Conservation (phyloP, 2,329 filamentous ascomycete genomes). For the Sporothrix inflata region DNA sequence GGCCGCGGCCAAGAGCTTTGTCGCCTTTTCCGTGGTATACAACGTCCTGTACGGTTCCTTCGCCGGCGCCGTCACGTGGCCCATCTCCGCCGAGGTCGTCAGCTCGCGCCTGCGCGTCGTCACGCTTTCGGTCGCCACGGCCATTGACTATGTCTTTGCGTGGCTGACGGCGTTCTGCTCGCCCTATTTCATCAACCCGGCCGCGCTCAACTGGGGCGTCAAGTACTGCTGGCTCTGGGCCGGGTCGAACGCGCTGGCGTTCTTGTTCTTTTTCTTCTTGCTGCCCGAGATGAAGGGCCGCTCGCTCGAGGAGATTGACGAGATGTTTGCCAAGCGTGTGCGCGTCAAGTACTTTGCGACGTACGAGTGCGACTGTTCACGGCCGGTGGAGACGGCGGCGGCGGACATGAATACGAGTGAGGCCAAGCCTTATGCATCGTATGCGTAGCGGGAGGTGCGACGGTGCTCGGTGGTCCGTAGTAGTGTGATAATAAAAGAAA, state of each 20-base stretch:
- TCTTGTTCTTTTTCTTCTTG: slow-evolving; percentile 9
- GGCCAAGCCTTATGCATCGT: not conserved
- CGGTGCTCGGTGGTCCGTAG: not conserved
- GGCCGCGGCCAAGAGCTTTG: slow-evolving; percentile 33
- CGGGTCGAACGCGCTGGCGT: slow-evolving; percentile 35
- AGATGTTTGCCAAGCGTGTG: slow-evolving; percentile 35
- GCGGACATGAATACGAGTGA: not conserved
- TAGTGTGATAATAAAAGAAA: too few species aligned
- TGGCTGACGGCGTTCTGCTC: slow-evolving; percentile 47
- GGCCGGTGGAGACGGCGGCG: not conserved
- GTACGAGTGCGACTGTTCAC: not conserved
- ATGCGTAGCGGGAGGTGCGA: not conserved
- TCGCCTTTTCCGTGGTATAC: slow-evolving; percentile 36
- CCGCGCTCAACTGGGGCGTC: slow-evolving; percentile 46
- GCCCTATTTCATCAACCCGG: slow-evolving; percentile 50
- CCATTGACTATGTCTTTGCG: slow-evolving; percentile 43
- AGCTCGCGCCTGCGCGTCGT: slow-evolving; percentile 42
- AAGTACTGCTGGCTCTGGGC: slow-evolving; percentile 49
- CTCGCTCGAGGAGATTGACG: slow-evolving; percentile 36
- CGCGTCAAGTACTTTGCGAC: not conserved
- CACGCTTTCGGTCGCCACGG: slow-evolving; percentile 44
- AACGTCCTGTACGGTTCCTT: slow-evolving; percentile 35
- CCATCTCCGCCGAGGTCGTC: slow-evolving; percentile 42
- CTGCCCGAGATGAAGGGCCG: slow-evolving; percentile 22
- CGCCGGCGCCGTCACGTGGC: slow-evolving; percentile 40